Percentiles rank a stretch among this genome's conserved stretches.
phyloP scores from a whole-genome alignment of 2,329 filamentous ascomycete species.

The Epichloe festucae region DNA sequence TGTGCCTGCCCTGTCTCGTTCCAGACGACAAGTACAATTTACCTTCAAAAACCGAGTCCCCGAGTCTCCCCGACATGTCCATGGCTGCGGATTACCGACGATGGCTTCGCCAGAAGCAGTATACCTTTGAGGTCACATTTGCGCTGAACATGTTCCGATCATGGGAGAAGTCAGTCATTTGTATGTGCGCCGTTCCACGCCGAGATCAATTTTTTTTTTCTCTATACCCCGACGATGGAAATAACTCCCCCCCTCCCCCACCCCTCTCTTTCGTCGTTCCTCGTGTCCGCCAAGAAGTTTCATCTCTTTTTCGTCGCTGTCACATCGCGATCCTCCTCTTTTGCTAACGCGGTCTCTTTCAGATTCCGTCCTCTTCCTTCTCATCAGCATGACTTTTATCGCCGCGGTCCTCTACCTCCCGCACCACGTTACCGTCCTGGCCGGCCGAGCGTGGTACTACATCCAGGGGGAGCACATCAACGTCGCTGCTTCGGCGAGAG shows the following conservation, averaged over 20 bases:
- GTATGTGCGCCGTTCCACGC: slow-evolving; percentile 43
- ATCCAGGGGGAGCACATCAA: slow-evolving; percentile 61
- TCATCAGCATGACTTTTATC: slow-evolving; percentile 74
- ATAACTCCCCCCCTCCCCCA: too few species aligned
- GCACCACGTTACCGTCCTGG: slow-evolving; percentile 73
- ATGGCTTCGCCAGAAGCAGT: slow-evolving; percentile 90
- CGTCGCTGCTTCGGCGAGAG: slow-evolving; percentile 23
- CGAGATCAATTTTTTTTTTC: too few species aligned
- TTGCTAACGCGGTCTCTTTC: background rate
- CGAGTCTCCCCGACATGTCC: slow-evolving; percentile 2
- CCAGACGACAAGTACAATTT: background rate
- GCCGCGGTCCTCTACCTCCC: slow-evolving; percentile 87
- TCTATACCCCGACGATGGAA: too few species aligned
- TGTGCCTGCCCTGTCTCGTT: background rate
- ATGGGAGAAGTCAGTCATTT: slow-evolving; percentile 93
- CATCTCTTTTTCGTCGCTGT: background rate
- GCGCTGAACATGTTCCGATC: slow-evolving; percentile 95
- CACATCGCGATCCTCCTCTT: background rate
- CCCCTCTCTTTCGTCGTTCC: too few species aligned
- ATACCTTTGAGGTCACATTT: slow-evolving; percentile 97
- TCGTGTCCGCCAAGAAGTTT: too few species aligned
- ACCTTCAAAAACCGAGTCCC: background rate
- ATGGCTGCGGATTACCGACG: slow-evolving; percentile 40
- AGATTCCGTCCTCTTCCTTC: slow-evolving; percentile 89
- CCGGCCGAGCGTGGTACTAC: slow-evolving; percentile 87